Evolutionary conservation across 805 yeast genomes (phyloP), one percentile per base, ranked within the genome.

Genomic region (Hanseniaspora lindneri): DNA sequence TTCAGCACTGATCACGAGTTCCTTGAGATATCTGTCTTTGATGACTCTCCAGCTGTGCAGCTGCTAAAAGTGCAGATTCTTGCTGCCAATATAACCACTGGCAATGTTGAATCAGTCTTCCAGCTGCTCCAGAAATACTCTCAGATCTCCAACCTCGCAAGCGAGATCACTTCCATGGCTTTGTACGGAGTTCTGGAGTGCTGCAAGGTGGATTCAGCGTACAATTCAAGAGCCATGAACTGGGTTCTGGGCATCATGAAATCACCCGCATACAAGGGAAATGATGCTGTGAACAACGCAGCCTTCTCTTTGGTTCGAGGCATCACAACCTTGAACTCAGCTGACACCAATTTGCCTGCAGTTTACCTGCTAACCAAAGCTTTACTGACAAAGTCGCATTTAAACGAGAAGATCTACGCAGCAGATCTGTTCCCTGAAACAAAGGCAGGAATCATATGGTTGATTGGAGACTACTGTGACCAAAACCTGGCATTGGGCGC

Each of bases 371-470:
- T 85, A 16, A 66, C 74, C 1, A 54, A 55, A 13, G 53, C 70
- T 2, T 51, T 71, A 8, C 57, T 58, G 11, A 53, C 54, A 7
- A 39, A 37, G 13, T 16, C 28, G 4, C n/a, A 48, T 9, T n/a
- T 13, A 17, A 20, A 21, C 8, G 25, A 32, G 9, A 35, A 30
- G 11, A 23, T 35, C 4, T 29, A 33, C n/a, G 33, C 54, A 52
- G 8, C 32, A 24, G 47, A 57, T 8, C 51, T 69, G 20, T 59
- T 61, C 3, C 66, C 67, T 36, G 63, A 66, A 16, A 94, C 97
- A 0, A 76, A 79, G 54, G 86, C 94, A 1, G 82, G 89, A 41
- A 79, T 88, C 10, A 71, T 89, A 6, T 92, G 97, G 97, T 70
- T 89, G 9, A 73, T 89, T 46, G 96, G 97, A 4, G 96, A 92